A percentile compares a stretch with the other conserved stretches of the same genome.
Evolutionary conservation across 768 basidiomycete genomes (phyloP).

Genomic region (Podaxis carcinomalis): DNA sequence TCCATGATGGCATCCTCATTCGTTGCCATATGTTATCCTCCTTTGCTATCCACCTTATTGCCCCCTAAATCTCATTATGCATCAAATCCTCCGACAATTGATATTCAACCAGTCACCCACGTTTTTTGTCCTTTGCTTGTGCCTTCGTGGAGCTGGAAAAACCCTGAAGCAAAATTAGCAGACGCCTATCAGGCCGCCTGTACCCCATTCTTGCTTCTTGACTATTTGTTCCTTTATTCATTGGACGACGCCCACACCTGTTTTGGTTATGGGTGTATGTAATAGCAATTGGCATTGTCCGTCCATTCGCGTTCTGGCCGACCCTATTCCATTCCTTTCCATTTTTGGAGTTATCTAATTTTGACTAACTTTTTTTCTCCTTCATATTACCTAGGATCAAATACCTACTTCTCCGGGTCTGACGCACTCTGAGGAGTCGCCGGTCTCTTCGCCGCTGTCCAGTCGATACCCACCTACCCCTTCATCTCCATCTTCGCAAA

Average conservation of each 20-base stretch:
- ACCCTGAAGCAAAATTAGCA: background rate
- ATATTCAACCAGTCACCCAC: background rate
- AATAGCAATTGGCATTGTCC: background rate
- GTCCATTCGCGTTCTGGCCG: background rate
- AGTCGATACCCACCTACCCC: conserved; percentile 8
- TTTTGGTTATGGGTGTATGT: background rate
- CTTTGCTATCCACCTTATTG: background rate
- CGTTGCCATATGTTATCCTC: background rate
- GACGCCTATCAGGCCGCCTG: conserved; percentile 2
- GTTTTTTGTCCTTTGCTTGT: background rate
- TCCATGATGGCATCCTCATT: background rate
- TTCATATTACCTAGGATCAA: conserved; percentile 1
- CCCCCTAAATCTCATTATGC: background rate
- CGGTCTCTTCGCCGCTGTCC: conserved; percentile 5
- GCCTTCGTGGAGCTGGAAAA: conserved; percentile 1
- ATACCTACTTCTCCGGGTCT: conserved; percentile 1
- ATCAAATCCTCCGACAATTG: background rate
- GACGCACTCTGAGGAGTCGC: conserved; percentile 3
- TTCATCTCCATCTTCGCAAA: conserved; percentile 7
- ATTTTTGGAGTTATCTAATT: background rate
- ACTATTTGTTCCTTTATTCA: background rate
- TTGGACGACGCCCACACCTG: background rate
- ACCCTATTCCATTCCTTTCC: background rate
- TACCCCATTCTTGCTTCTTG: background rate
- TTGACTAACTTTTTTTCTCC: background rate